Base-by-base conservation (phyloP, 2,329 filamentous ascomycete genomes). In the Pseudocercospora crystallina region DNA sequence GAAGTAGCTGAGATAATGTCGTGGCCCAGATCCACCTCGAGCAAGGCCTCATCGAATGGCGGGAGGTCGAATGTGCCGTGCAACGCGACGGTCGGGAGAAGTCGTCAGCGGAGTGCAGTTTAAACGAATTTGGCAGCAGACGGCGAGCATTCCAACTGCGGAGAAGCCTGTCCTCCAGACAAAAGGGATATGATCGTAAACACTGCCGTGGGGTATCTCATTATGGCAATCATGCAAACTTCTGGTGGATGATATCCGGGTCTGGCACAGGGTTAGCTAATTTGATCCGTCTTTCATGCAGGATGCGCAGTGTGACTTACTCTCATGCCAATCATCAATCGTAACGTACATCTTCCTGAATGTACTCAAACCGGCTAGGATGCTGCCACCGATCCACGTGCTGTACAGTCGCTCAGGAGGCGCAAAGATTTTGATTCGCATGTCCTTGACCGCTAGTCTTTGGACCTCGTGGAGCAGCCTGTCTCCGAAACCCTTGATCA, bases 271-370 rank as follows among this genome's bases (percentile, higher is more conserved):
- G 29, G 46, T 59, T 52, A 56, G 58, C 51, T 46, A 56, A 51
- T 29, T 37, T 32, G 36, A 43, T 17, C 26, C 39, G 35, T 34
- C 46, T 32, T 13, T 37, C 36, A 56, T 57, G 45, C 14, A 41
- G 38, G 37, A n/a, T 42, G 41, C 12, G 14, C 20, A 43, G 40
- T 43, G 53, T 51, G 42, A 67, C 65, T 65, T 57, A 68, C 65
- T 96, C 80, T 99, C 94, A 71, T 99, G 94, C 94, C 94, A 99
- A 78, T 99, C 94, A 69, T 97, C 94, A 69, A 96, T 92, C 74
- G 90, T 96, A 67, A 99, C 94, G 90, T 94, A 97, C 94, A 99
- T 99, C 92, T 97, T 99, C 78, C 92, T 86, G 76, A 99, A 99
- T 47, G 94, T 99, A 77, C 92, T 97, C 72, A 99, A 75, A 5